These are phyloP conservation scores for Diaporthe australafricana DNA, from an alignment of 2,329 filamentous ascomycete species.

Conservation along the genomic window DNA sequence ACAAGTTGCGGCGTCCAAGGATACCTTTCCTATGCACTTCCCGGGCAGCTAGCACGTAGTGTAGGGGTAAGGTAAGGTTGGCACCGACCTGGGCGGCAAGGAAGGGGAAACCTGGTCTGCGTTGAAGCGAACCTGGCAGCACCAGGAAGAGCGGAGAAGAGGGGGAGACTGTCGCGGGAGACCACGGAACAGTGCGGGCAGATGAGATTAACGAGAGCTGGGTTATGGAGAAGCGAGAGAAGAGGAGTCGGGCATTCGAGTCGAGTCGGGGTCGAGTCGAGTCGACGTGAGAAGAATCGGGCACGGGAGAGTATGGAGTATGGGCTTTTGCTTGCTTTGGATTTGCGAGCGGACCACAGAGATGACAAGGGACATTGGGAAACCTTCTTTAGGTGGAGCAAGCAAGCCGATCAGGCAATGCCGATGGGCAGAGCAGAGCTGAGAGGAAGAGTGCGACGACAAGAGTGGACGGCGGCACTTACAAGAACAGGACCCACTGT, in stretches of 20 bases:
- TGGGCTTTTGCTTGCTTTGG: not conserved
- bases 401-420: conserved; percentile 18
- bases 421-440: conserved; percentile 16
- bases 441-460: conserved; percentile 3
- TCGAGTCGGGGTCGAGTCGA: not conserved
- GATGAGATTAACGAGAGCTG: conserved; percentile 24
- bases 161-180: conserved; percentile 8
- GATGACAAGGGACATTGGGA: conserved; percentile 21
- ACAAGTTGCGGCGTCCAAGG: conserved; percentile 23
- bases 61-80: conserved; percentile 32
- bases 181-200: conserved; percentile 6
- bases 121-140: conserved; percentile 19
- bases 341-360: not conserved
- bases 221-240: conserved; percentile 27
- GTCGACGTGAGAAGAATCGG: not conserved
- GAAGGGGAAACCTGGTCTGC: conserved; percentile 20
- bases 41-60: conserved; percentile 15
- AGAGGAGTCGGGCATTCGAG: not conserved
- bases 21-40: conserved; percentile 25
- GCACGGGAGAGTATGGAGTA: not conserved
- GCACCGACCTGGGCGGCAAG: conserved; percentile 31
- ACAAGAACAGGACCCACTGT: conserved; percentile 26
- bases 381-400: conserved; percentile 24
- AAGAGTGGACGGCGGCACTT: conserved; percentile 22
- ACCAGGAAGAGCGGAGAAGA: conserved; percentile 6